Evolutionary conservation across 345 rosid species (phyloP).

Genomic region (Melaleuca quinquenervia): DNA sequence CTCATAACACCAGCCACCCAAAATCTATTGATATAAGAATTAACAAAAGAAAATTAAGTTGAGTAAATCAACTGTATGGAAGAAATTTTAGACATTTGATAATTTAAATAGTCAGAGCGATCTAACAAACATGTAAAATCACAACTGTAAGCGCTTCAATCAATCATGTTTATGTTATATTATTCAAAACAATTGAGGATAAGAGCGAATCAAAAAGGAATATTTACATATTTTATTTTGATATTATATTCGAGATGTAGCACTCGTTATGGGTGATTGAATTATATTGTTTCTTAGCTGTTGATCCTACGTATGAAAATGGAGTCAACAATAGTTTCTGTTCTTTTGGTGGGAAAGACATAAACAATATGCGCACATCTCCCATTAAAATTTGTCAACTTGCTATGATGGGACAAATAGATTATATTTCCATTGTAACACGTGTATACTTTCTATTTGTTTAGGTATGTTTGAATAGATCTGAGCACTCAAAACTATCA

Average conservation of each 20-base stretch:
- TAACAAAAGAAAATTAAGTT: too few species aligned
- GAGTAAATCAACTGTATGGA: background rate
- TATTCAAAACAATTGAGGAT: background rate
- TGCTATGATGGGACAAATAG: background rate
- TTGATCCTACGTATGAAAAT: background rate
- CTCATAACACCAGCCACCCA: too few species aligned
- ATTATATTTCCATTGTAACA: background rate
- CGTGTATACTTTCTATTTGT: background rate
- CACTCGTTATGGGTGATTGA: background rate
- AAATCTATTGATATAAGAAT: too few species aligned
- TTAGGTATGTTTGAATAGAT: background rate
- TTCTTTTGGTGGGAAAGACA: background rate
- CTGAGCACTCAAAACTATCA: background rate
- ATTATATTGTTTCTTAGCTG: background rate
- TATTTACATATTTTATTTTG: background rate
- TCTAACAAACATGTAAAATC: background rate
- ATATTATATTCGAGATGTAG: background rate
- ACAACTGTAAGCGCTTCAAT: rapidly evolving
- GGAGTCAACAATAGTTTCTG: background rate
- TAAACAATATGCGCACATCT: background rate
- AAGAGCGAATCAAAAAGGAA: background rate
- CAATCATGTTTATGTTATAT: rapidly evolving
- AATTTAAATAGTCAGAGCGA: too few species aligned
- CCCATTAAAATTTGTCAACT: background rate
- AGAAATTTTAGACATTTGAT: background rate